These are phyloP conservation scores for Onygena corvina DNA, from an alignment of 2,329 filamentous ascomycete species.

Conservation along the genomic window DNA sequence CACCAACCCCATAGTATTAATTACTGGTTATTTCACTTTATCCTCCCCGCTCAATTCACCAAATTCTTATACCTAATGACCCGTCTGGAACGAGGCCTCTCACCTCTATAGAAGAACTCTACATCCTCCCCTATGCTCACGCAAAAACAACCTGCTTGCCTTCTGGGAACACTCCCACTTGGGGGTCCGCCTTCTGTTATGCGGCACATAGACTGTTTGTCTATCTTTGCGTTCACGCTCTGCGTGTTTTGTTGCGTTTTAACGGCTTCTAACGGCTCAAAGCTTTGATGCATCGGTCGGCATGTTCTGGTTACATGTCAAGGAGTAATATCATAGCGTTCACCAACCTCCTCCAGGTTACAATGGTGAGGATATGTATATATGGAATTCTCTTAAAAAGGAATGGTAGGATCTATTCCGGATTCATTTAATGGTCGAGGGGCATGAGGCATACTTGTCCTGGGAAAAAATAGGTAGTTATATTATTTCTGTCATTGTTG, in stretches of 20 bases:
- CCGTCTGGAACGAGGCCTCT: background rate
- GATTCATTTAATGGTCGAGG: no score
- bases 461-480: no score
- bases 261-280: no score
- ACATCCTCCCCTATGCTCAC: background rate
- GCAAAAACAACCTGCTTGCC: background rate
- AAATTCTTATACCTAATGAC: background rate
- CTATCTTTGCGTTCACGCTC: background rate
- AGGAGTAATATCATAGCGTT: background rate
- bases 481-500: no score
- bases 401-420: background rate
- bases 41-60: background rate
- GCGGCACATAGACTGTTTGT: background rate
- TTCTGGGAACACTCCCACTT: background rate
- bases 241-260: background rate
- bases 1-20: background rate
- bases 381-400: background rate
- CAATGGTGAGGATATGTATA: background rate
- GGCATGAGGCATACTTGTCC: no score
- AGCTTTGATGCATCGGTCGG: background rate
- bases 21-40: background rate
- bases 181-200: background rate
- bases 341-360: background rate
- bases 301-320: background rate
- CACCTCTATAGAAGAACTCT: background rate